A percentile compares a stretch with the other conserved stretches of the same genome.
Evolutionary conservation across 768 basidiomycete species (phyloP).

Genomic region (Hypholoma fasciculare): DNA sequence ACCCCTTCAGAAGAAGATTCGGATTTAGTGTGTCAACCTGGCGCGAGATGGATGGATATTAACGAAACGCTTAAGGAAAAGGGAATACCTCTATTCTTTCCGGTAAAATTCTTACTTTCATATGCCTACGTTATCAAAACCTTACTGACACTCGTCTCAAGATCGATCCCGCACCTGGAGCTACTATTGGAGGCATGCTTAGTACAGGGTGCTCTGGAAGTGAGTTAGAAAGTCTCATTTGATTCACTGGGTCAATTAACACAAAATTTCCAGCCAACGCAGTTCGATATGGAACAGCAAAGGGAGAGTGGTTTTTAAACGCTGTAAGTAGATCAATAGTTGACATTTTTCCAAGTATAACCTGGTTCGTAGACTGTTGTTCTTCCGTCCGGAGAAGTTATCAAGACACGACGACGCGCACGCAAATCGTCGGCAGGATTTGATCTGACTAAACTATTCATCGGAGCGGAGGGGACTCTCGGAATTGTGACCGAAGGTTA

Average conservation of each 20-base stretch:
- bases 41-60: conserved; percentile 68
- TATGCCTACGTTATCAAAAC: background rate
- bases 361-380: conserved; percentile 69
- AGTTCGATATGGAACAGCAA: conserved; percentile 86
- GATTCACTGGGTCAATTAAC: background rate
- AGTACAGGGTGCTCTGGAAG: conserved; percentile 89
- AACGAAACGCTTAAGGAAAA: conserved; percentile 67
- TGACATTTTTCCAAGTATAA: background rate
- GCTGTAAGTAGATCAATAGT: conserved; percentile 40
- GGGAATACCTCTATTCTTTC: conserved; percentile 83
- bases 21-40: conserved; percentile 76
- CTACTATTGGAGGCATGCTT: conserved; percentile 85
- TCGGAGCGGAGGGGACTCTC: conserved; percentile 78
- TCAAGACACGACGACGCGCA: conserved; percentile 79
- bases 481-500: conserved; percentile 88
- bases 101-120: conserved; percentile 42
- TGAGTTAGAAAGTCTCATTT: conserved; percentile 23
- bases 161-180: conserved; percentile 78
- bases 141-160: conserved; percentile 21
- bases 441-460: conserved; percentile 82
- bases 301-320: conserved; percentile 90
- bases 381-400: conserved; percentile 84
- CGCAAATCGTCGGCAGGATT: conserved; percentile 89
- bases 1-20: conserved; percentile 56
- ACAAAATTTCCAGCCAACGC: conserved; percentile 57